These are phyloP conservation scores for Leccinum pellstonianum DNA, from an alignment of 768 basidiomycete species.

Conservation along the genomic window DNA sequence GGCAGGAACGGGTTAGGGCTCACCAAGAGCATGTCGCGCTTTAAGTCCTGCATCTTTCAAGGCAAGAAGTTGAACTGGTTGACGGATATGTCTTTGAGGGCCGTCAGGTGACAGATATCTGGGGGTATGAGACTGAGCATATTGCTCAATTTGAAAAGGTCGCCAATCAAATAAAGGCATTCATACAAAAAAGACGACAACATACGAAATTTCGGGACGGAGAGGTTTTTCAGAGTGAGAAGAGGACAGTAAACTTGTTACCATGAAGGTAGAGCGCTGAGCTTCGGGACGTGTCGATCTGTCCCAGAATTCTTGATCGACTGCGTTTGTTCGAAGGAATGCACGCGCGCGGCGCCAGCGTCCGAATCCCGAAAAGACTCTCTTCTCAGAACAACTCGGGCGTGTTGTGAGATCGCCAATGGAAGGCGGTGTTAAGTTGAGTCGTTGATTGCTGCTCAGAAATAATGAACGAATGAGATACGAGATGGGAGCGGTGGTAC, in stretches of 20 bases:
- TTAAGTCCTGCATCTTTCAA: constrained; percentile 45
- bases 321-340: constrained; percentile 20
- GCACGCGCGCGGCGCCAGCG: constrained; percentile 26
- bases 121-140: constrained; percentile 36
- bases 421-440: constrained; percentile 50
- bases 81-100: constrained; percentile 53
- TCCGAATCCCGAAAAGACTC: constrained; percentile 22
- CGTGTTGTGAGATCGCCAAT: constrained; percentile 49
- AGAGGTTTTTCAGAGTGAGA: constrained; percentile 51
- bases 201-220: constrained; percentile 64
- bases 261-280: constrained; percentile 46
- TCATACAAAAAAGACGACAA: constrained; percentile 10
- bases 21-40: constrained; percentile 49
- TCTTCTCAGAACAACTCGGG: constrained; percentile 35
- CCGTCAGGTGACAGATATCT: constrained; percentile 53
- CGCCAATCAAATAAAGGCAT: not conserved
- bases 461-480: not conserved
- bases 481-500: constrained; percentile 36
- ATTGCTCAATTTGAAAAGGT: constrained; percentile 49
- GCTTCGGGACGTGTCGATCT: constrained; percentile 49
- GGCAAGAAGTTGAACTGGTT: constrained; percentile 63
- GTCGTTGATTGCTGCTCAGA: constrained; percentile 33
- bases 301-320: constrained; percentile 35
- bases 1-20: constrained; percentile 60
- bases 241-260: constrained; percentile 55